Percentiles rank a stretch among this genome's conserved stretches.
These are phyloP conservation scores for Chaetomium sp. DNA, from an alignment of 2,329 filamentous ascomycete species.

Conservation along the genomic window DNA sequence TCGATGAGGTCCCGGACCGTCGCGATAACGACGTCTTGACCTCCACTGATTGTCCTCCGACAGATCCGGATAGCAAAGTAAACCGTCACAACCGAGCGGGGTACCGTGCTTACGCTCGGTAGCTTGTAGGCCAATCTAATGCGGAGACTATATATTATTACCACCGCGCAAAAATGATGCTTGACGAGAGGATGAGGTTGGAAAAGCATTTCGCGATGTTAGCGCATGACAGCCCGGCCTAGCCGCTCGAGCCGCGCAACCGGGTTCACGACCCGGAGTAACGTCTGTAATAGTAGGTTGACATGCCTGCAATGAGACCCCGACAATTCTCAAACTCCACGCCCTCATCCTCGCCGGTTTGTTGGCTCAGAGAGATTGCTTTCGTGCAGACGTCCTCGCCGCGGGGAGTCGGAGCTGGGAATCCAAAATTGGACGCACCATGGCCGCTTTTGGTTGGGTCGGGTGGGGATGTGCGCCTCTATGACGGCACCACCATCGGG, in stretches of 20 bases:
- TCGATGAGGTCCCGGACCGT: no score
- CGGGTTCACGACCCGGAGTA: not conserved
- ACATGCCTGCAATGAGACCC: not conserved
- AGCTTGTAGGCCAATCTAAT: not conserved
- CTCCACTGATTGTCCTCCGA: not conserved
- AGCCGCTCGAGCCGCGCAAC: not conserved
- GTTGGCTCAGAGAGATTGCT: not conserved
- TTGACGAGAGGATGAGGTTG: not conserved
- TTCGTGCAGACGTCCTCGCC: not conserved
- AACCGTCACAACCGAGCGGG: not conserved
- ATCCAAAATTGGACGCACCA: not conserved
- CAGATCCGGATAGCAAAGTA: not conserved
- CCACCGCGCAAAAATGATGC: not conserved
- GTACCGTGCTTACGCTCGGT: not conserved
- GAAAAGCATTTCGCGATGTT: not conserved
- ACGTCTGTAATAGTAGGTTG: no score
- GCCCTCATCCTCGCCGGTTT: not conserved
- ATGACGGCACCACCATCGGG: slow-evolving; percentile 6
- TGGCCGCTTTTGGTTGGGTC: not conserved
- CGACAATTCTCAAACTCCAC: not conserved
- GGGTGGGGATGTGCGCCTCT: not conserved
- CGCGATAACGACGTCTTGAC: not conserved
- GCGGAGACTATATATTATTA: not conserved
- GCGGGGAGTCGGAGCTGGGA: slow-evolving; percentile 25
- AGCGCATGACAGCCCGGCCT: not conserved